phyloP scores from a whole-genome alignment of 2,329 filamentous ascomycete species.

The Biscogniauxia mediterranea region DNA sequence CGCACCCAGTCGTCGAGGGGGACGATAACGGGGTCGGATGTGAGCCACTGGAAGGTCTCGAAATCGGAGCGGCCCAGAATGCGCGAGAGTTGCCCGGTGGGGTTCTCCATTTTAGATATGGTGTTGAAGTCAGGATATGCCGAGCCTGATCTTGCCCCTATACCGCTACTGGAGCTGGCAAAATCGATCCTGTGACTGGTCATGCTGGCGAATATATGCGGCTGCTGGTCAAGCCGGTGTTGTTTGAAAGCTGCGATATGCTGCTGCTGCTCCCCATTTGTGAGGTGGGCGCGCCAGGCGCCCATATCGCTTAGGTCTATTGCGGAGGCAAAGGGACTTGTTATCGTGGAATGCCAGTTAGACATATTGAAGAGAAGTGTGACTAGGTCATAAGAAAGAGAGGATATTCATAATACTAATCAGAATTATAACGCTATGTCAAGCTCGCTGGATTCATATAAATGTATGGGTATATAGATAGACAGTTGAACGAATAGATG shows the following conservation, averaged over 20 bases:
- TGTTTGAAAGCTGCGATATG: background rate
- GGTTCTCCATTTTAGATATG: background rate
- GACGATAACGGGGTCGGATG: background rate
- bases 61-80: background rate
- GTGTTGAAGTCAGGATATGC: background rate
- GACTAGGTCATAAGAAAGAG: too few species aligned
- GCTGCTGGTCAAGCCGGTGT: background rate
- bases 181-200: background rate
- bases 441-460: too few species aligned
- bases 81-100: background rate
- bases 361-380: too few species aligned
- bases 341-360: background rate
- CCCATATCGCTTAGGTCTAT: background rate
- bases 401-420: too few species aligned
- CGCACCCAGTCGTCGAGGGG: conserved; percentile 3
- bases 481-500: too few species aligned
- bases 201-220: too few species aligned
- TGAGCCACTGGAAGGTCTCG: conserved; percentile 6
- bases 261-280: background rate
- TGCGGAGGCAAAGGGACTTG: background rate
- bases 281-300: background rate
- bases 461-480: too few species aligned
- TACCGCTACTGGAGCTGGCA: background rate
- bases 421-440: too few species aligned
- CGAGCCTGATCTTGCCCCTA: background rate